Evolutionary conservation across 192 early-diverging fungal genomes (phyloP).

Genomic region (Umbelopsis sp.): DNA sequence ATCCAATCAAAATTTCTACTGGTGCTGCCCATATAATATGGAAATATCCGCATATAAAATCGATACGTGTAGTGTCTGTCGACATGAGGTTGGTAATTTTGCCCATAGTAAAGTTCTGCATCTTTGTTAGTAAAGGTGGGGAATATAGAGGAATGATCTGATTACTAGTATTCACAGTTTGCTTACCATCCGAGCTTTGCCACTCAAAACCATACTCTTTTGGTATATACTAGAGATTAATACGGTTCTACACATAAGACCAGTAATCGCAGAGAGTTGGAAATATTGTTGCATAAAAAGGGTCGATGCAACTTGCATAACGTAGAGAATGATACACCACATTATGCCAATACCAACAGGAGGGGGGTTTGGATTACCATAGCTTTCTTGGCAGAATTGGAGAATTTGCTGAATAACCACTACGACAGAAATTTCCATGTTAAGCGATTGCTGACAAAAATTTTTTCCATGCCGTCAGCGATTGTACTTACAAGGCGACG

Average conservation of each 20-base stretch:
- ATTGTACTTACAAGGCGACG: constrained; percentile 21
- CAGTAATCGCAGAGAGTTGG: constrained; percentile 42
- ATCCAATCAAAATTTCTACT: constrained; percentile 37
- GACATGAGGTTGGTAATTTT: constrained; percentile 52
- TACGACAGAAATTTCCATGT: not conserved
- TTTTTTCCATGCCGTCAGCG: too few relatives aligned
- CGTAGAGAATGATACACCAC: constrained; percentile 37
- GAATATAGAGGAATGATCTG: not conserved
- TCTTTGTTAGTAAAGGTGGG: not conserved
- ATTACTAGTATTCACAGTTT: not conserved
- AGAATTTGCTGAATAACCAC: constrained; percentile 8
- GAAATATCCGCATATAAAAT: constrained; percentile 45
- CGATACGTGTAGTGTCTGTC: constrained; percentile 44
- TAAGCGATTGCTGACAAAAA: too few relatives aligned
- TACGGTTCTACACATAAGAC: constrained; percentile 41
- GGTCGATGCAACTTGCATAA: constrained; percentile 45
- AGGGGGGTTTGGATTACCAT: not conserved
- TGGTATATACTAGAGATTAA: constrained; percentile 53
- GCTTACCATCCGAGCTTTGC: constrained; percentile 37
- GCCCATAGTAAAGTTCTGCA: constrained; percentile 49
- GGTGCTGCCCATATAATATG: constrained; percentile 53
- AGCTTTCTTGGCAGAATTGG: not conserved
- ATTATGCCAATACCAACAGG: constrained; percentile 39
- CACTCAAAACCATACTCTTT: constrained; percentile 49
- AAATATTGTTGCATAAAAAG: constrained; percentile 44